phyloP scores from a whole-genome alignment of 352 stramenopile genomes.

The Phytopythium delawarense region DNA sequence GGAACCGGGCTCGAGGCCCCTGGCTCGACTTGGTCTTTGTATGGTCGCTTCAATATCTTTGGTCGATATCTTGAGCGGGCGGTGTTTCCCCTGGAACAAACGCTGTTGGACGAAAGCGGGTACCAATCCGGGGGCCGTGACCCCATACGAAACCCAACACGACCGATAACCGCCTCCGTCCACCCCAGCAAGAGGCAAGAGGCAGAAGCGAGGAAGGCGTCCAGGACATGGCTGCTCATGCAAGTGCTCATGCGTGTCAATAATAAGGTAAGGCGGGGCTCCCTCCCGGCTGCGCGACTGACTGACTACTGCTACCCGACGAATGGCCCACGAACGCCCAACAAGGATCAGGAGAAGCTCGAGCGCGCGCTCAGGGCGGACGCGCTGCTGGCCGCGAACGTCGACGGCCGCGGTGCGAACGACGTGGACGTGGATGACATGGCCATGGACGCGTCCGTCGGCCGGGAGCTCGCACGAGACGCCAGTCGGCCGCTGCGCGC shows the following conservation, averaged over 20 bases:
- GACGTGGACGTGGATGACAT: not conserved
- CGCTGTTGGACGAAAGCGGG: not conserved
- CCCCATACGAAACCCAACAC: not conserved
- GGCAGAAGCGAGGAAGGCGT: too few species aligned
- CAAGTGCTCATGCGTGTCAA: not conserved
- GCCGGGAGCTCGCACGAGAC: not conserved
- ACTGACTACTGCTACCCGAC: conserved; percentile 3
- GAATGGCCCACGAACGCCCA: not conserved
- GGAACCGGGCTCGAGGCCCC: too few species aligned
- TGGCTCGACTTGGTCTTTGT: too few species aligned
- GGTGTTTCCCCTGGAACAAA: not conserved
- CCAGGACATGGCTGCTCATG: too few species aligned
- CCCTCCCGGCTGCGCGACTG: not conserved
- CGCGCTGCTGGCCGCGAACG: conserved; percentile 7
- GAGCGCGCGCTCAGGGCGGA: conserved; percentile 1
- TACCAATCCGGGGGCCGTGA: not conserved
- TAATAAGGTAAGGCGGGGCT: conserved; percentile 1
- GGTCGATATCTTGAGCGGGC: too few species aligned
- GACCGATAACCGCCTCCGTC: not conserved
- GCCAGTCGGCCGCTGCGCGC: not conserved
- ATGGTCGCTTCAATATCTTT: too few species aligned
- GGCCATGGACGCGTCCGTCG: not conserved
- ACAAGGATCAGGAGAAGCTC: not conserved
- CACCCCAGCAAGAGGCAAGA: not conserved
- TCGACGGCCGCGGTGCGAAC: not conserved